Evolutionary conservation across 1,284 basidiomycete genomes (phyloP).

Genomic region (Rhodotorula glutinis): DNA sequence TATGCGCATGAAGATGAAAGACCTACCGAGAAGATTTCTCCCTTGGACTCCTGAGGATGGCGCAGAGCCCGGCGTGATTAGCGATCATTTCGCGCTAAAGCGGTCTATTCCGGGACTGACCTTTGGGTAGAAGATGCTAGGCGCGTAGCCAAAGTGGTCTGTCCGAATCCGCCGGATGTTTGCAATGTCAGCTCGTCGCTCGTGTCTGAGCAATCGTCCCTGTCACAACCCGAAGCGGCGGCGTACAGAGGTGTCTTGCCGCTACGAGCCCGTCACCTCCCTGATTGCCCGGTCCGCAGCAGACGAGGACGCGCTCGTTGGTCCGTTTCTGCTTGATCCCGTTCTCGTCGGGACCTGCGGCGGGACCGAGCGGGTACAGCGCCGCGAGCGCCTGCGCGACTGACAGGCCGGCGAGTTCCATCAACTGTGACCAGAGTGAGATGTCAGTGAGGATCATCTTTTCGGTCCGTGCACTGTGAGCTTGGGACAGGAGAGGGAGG

Average conservation of each 20-base stretch:
- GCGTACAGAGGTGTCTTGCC: slow-evolving; percentile 80
- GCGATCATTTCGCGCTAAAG: too few relatives aligned
- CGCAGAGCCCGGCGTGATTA: neutral
- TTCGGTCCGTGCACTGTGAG: too few relatives aligned
- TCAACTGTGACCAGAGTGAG: slow-evolving; percentile 59
- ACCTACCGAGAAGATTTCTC: slow-evolving; percentile 76
- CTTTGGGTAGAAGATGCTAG: slow-evolving; percentile 87
- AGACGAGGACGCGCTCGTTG: slow-evolving; percentile 66
- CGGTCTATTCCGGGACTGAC: slow-evolving; percentile 50
- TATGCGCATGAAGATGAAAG: neutral
- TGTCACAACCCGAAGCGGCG: neutral
- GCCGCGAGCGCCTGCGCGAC: slow-evolving; percentile 84
- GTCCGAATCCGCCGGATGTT: neutral
- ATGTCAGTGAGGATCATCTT: too few relatives aligned
- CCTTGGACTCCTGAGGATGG: slow-evolving; percentile 65
- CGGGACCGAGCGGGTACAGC: slow-evolving; percentile 58
- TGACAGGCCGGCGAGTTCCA: slow-evolving; percentile 96
- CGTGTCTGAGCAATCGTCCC: too few relatives aligned
- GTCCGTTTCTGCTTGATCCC: slow-evolving; percentile 36
- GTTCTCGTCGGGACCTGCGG: slow-evolving; percentile 29
- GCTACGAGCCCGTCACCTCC: slow-evolving; percentile 95
- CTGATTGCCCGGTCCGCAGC: slow-evolving; percentile 95
- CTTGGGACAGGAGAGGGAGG: slow-evolving; percentile 29
- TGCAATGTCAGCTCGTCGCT: neutral
- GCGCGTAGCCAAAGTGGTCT: slow-evolving; percentile 85